These are phyloP conservation scores for Rhizopus delemar DNA, from an alignment of 371 early-diverging fungal species.

Conservation along the genomic window DNA sequence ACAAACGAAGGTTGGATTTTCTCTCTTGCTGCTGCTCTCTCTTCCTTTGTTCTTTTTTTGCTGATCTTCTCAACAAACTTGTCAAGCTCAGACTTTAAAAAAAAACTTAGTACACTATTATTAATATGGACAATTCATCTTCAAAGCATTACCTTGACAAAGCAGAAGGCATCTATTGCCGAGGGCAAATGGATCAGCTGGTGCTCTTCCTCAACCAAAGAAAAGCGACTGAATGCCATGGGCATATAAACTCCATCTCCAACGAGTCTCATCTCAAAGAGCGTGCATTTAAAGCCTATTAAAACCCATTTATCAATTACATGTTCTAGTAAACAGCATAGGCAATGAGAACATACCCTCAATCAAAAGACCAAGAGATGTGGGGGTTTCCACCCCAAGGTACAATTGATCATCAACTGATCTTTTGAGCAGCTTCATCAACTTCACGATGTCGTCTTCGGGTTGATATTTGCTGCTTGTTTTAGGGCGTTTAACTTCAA, in stretches of 20 bases:
- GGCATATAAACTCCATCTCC: conserved; percentile 23
- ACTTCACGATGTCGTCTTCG: conserved; percentile 11
- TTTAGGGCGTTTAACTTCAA: conserved; percentile 10
- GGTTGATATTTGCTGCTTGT: conserved; percentile 11
- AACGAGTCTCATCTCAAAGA: conserved; percentile 17
- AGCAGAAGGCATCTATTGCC: conserved; percentile 17
- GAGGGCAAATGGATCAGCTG: conserved; percentile 16
- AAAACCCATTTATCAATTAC: conserved; percentile 20
- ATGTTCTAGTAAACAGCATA: conserved; percentile 14
- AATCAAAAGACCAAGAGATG: conserved; percentile 18
- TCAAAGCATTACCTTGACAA: conserved; percentile 23
- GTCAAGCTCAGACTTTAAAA: conserved; percentile 21
- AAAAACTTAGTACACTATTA: conserved; percentile 19
- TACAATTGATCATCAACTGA: conserved; percentile 19
- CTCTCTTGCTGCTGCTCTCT: conserved; percentile 15
- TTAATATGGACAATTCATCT: conserved; percentile 14
- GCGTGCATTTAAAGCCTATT: conserved; percentile 13
- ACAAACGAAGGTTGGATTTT: conserved; percentile 15
- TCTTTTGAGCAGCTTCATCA: conserved; percentile 19
- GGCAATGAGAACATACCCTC: conserved; percentile 22
- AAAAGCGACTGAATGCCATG: conserved; percentile 17
- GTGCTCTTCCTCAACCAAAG: conserved; percentile 15
- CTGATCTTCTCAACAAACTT: conserved; percentile 19
- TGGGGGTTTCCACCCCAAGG: conserved; percentile 15
- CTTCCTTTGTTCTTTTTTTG: conserved; percentile 14